Evolutionary conservation across 2,329 filamentous ascomycete genomes (phyloP), one percentile per base, ranked within the genome.

Genomic region (Trichocomaceae sp.): DNA sequence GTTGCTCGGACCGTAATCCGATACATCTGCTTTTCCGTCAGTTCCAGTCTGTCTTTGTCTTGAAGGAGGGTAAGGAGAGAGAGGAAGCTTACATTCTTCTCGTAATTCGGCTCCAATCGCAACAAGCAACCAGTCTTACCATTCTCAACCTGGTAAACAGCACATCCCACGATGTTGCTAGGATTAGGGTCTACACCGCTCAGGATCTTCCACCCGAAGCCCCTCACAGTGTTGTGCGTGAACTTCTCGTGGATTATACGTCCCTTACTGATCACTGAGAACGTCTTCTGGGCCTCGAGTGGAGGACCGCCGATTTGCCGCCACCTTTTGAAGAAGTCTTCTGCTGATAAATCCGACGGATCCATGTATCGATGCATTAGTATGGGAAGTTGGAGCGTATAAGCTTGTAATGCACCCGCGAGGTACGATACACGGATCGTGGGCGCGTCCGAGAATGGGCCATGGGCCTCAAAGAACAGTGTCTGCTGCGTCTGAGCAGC

Each of bases 241-340:
- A 88, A 90, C 2, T 76, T 73, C 56, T 87, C 83, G 57, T 80
- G 87, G 59, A 95, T 82, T 59, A 86, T 84, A 56, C 82, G 77
- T 15, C 77, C 79, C 54, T 80, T 79, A 26, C 78, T 79, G 1
- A 76, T 72, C 10, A 92, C 69, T 0, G 85, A 84, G 70, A 99
- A 95, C 31, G 97, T 90, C 47, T 82, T 82, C 69, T 99, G 93
- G 0, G 88, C 85, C 71, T 99, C 95, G 29, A 95, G 83, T 1
- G 91, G 86, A 1, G 83, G 83, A 5, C 88, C 90, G 12, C 93
- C 93, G 63, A 99, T 97, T 74, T 99, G 93, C 78, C 96, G 95
- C 93, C 93, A 99, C 50, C 95, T 81, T 78, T 95, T 96, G 82
- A 99, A 99, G 74, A 97, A 99, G 68, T 99, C 93, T 51, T 99